Conservation (phyloP, 305 asterid genomes). For the Solanum hybrid region DNA sequence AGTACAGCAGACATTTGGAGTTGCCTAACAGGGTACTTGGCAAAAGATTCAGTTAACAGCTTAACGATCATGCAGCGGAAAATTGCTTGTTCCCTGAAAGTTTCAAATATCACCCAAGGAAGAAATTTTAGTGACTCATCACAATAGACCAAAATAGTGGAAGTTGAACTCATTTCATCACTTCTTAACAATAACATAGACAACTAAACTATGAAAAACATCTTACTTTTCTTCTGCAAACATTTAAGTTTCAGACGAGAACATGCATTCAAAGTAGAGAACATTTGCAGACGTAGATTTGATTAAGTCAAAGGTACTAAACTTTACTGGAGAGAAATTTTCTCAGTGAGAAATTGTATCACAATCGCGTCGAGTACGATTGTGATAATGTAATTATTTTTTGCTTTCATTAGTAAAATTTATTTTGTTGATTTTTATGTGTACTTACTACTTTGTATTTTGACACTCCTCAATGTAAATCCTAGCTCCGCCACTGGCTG, state of each 20-base stretch:
- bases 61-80: background rate
- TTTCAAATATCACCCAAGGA: background rate
- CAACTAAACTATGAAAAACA: background rate
- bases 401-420: too few relatives aligned
- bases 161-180: background rate
- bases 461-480: too few relatives aligned
- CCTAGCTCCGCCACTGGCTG: background rate
- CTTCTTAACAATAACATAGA: background rate
- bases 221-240: background rate
- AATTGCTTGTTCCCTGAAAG: background rate
- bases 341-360: background rate
- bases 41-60: background rate
- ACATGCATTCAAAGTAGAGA: background rate
- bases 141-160: background rate
- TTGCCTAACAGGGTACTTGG: conserved; percentile 27
- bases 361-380: too few relatives aligned
- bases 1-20: conserved; percentile 73
- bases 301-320: background rate
- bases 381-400: too few relatives aligned
- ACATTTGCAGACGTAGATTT: background rate
- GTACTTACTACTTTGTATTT: too few relatives aligned
- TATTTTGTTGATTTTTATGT: too few relatives aligned
- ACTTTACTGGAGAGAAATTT: background rate
- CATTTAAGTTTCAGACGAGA: background rate
- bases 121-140: background rate